Evolutionary conservation across 2,329 filamentous ascomycete species (phyloP), one percentile per base, ranked within the genome.

Genomic region (Blumeriella jaapii): DNA sequence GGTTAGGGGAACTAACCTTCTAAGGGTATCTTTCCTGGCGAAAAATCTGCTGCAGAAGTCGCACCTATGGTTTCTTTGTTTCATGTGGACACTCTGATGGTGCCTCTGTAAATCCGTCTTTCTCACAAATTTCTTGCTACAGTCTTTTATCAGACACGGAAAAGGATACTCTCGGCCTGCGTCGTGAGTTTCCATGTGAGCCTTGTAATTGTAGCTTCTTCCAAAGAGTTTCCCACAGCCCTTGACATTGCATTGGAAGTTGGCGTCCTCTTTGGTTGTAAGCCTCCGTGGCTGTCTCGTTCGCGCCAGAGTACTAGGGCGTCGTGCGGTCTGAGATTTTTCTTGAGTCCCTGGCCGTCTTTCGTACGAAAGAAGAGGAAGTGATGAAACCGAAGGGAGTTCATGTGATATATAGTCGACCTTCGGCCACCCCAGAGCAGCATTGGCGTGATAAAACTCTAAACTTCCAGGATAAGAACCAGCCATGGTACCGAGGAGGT

Each of bases 151-250:
- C 1, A 62, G 62, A 57, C 86, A 93, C 1, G 68, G 65, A 51
- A 84, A 80, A 0, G 78, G 75, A 50, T 82, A 82, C 49, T 74
- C 72, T 38, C 80, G 69, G 40, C 72, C 69, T 10, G 82, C 75
- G 52, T 91, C 76, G 53, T 94, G 86, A 1, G 78, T 87, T 52
- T 87, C 79, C 68, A 87, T 70, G 56, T 93, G 86, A 18, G 84
- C 81, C 52, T 82, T 86, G 61, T 78, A 84, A 59, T 93, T 93
- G 62, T 89, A 93, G 50, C 74, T 79, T 42, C 86, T 68, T 46
- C 82, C 83, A 55, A 93, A 93, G 11, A 79, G 69, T 56, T 80
- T 83, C 5, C 78, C 77, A 53, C 86, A 94, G 2, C 76, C 66
- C 39, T 75, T 68, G 22, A 75, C 63, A 36, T 67, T 63, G 54